Conservation (phyloP, 495 filamentous ascomycete genomes). For the Penicillium cosmopolitanum region DNA sequence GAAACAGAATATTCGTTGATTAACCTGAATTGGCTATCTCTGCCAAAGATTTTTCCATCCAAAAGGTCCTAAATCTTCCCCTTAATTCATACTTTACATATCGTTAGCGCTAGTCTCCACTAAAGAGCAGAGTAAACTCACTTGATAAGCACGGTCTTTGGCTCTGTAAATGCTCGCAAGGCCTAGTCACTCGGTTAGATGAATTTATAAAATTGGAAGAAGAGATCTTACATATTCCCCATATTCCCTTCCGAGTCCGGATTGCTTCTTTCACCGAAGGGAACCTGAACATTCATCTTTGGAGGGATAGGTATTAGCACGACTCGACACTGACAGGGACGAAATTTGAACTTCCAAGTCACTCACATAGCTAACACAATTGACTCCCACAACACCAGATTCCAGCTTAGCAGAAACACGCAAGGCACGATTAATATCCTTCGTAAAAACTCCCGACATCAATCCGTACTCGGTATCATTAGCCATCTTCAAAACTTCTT, state of each 20-base stretch:
- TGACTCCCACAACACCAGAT: constrained; percentile 86
- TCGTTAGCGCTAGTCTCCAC: too few relatives aligned
- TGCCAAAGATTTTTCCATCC: too few relatives aligned
- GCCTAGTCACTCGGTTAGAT: not conserved
- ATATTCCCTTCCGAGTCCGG: constrained; percentile 3
- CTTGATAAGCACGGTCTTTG: constrained; percentile 5
- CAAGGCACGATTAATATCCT: constrained; percentile 73
- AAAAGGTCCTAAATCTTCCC: not conserved
- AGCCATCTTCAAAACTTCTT: constrained; percentile 80
- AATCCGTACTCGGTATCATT: constrained; percentile 92
- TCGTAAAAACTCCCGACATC: constrained; percentile 95
- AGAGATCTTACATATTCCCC: not conserved
- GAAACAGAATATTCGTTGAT: too few relatives aligned
- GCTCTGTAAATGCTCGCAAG: constrained; percentile 1
- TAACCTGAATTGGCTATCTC: too few relatives aligned
- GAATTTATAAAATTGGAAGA: not conserved
- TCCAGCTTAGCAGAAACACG: constrained; percentile 77
- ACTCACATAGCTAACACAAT: constrained; percentile 11
- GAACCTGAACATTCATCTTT: constrained; percentile 9
- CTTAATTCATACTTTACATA: not conserved
- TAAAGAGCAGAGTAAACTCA: not conserved
- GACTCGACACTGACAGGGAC: not conserved
- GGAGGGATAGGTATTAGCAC: not conserved
- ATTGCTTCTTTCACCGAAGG: constrained; percentile 1
- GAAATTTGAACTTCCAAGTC: not conserved